Evolutionary conservation across 106 monocot species (phyloP).

Genomic region (Acorus calamus): DNA sequence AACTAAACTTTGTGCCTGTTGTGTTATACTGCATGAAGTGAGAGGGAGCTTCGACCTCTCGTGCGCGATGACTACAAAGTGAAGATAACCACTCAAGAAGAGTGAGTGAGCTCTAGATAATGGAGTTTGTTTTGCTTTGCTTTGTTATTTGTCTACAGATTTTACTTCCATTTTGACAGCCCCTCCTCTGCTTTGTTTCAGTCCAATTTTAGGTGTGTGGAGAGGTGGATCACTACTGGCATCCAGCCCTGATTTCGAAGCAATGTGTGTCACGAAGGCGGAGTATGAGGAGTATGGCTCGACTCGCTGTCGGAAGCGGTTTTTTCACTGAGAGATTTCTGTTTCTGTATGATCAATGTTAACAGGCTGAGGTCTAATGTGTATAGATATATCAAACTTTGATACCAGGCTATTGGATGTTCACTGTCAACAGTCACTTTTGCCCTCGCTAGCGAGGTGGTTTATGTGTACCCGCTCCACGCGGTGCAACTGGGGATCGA

Average conservation of each 20-base stretch:
- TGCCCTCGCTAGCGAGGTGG: too few relatives aligned
- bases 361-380: too few relatives aligned
- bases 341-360: too few relatives aligned
- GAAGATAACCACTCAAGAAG: conserved; percentile 76
- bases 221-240: conserved; percentile 90
- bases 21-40: conserved; percentile 28
- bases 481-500: too few relatives aligned
- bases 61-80: conserved; percentile 58
- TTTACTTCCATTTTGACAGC: not conserved
- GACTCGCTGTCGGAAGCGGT: conserved; percentile 58
- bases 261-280: conserved; percentile 81
- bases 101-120: conserved; percentile 18
- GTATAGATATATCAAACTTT: too few relatives aligned
- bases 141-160: not conserved
- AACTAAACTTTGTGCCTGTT: not conserved
- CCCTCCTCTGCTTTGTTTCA: not conserved
- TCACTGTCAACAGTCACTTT: too few relatives aligned
- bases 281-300: conserved; percentile 96
- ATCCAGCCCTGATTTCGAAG: conserved; percentile 90
- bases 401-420: too few relatives aligned
- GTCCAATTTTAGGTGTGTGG: conserved; percentile 90
- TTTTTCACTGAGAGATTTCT: conserved; percentile 45
- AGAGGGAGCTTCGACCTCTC: conserved; percentile 78
- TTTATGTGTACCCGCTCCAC: too few relatives aligned
- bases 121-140: not conserved